Evolutionary conservation across 352 stramenopile genomes (phyloP).

Genomic region (Albugo laibachii): DNA sequence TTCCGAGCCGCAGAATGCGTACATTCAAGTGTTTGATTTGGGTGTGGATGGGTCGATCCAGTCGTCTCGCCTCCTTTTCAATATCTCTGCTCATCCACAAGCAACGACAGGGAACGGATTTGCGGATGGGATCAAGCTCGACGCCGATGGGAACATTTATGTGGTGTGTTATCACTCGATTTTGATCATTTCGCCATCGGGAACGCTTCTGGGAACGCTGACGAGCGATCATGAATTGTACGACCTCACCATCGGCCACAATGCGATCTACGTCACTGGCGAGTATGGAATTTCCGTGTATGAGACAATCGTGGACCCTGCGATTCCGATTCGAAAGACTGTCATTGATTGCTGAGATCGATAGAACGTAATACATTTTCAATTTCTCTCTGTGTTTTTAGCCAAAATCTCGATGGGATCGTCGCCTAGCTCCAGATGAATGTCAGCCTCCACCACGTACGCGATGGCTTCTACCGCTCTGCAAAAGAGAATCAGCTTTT

Average conservation of each 20-base stretch:
- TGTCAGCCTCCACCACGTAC: constrained; percentile 61
- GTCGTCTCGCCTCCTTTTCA: constrained; percentile 45
- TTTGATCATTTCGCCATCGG: constrained; percentile 38
- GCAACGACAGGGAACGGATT: constrained; percentile 32
- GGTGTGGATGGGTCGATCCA: constrained; percentile 22
- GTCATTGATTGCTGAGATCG: no score
- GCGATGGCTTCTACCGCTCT: constrained; percentile 63
- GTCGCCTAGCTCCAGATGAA: constrained; percentile 64
- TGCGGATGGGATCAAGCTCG: constrained; percentile 52
- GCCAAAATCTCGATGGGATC: constrained; percentile 1
- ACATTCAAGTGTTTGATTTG: constrained; percentile 50
- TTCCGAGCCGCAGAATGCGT: constrained; percentile 52
- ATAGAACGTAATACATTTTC: no score
- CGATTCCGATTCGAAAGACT: no score
- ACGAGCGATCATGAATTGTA: constrained; percentile 31
- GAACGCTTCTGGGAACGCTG: constrained; percentile 29
- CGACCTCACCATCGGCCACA: constrained; percentile 37
- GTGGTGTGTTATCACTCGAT: constrained; percentile 51
- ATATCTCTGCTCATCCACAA: constrained; percentile 48
- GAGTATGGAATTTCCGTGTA: constrained; percentile 46
- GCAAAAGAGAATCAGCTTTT: neutral
- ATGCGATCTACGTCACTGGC: constrained; percentile 54
- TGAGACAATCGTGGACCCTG: no score
- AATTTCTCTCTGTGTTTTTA: no score
- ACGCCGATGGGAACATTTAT: constrained; percentile 54